Evolutionary conservation across 768 basidiomycete species (phyloP).

Genomic region (Amanita rubescens): DNA sequence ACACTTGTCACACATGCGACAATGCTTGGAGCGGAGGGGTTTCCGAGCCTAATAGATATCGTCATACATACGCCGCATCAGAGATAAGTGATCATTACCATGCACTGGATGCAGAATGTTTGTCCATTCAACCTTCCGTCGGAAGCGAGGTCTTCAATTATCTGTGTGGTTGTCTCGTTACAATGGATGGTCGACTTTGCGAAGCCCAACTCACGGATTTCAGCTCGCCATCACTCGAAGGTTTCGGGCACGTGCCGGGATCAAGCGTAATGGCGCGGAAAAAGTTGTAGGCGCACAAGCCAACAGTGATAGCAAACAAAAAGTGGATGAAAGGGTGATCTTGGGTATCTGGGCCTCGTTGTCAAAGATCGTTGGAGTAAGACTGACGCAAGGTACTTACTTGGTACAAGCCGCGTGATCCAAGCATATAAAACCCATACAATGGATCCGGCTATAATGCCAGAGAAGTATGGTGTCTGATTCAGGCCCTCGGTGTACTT

Average conservation of each 20-base stretch:
- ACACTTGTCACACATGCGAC: slow-evolving; percentile 86
- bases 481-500: slow-evolving; percentile 79
- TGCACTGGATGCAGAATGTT: slow-evolving; percentile 94
- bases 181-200: neutral
- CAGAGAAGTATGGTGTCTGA: slow-evolving; percentile 87
- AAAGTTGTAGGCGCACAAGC: slow-evolving; percentile 82
- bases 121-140: slow-evolving; percentile 89
- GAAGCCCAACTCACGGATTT: slow-evolving; percentile 56
- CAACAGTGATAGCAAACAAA: slow-evolving; percentile 61
- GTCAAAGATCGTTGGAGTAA: neutral
- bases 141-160: slow-evolving; percentile 86
- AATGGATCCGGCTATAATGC: slow-evolving; percentile 81
- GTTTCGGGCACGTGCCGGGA: slow-evolving; percentile 80
- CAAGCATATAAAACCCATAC: slow-evolving; percentile 84
- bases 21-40: slow-evolving; percentile 92
- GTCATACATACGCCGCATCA: neutral
- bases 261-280: slow-evolving; percentile 86
- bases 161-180: slow-evolving; percentile 24
- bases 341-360: slow-evolving; percentile 52
- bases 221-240: slow-evolving; percentile 75
- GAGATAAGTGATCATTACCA: slow-evolving; percentile 46
- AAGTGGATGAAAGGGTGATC: slow-evolving; percentile 71
- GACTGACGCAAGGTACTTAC: slow-evolving; percentile 31
- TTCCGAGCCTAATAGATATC: slow-evolving; percentile 56
- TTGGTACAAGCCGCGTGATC: slow-evolving; percentile 67